phyloP scores from a whole-genome alignment of 495 filamentous ascomycete species.

The Talaromyces wortmannii region DNA sequence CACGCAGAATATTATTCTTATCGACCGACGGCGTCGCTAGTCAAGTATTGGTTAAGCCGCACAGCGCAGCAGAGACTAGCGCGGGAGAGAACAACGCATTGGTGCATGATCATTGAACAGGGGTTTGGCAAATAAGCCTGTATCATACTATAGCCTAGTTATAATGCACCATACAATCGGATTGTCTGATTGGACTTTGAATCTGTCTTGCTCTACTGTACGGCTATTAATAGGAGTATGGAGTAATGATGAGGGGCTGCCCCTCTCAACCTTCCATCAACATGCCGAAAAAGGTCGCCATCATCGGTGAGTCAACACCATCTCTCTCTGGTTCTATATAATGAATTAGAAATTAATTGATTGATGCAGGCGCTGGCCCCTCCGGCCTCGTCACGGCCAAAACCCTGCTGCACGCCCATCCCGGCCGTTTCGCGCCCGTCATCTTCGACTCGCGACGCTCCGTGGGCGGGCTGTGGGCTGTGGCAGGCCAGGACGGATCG shows the following conservation, averaged over 20 bases:
- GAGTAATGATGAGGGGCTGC: neutral
- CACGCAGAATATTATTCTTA: slow-evolving; percentile 5
- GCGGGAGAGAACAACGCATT: no score
- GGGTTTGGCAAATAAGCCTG: no score
- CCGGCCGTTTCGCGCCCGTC: slow-evolving; percentile 55
- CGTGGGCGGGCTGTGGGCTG: slow-evolving; percentile 75
- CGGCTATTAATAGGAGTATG: neutral
- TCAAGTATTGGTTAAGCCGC: no score
- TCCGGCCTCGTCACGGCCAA: slow-evolving; percentile 79
- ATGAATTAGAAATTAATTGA: neutral
- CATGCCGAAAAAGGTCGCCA: slow-evolving; percentile 52
- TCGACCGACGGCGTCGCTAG: neutral
- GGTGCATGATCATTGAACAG: no score
- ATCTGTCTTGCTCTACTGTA: neutral
- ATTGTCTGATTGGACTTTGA: no score
- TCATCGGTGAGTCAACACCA: slow-evolving; percentile 48
- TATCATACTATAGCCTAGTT: no score
- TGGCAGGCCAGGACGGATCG: slow-evolving; percentile 22
- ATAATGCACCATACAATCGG: no score
- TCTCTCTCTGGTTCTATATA: no score
- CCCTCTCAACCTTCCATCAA: neutral
- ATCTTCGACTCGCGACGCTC: slow-evolving; percentile 60
- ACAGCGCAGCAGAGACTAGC: no score
- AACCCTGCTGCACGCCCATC: slow-evolving; percentile 57
- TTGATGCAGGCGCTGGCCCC: slow-evolving; percentile 61